A percentile compares a stretch with the other conserved stretches of the same genome.
Evolutionary conservation across 139 green algal genomes (phyloP).

Genomic region (Auxenochlorella pyrenoidosa): DNA sequence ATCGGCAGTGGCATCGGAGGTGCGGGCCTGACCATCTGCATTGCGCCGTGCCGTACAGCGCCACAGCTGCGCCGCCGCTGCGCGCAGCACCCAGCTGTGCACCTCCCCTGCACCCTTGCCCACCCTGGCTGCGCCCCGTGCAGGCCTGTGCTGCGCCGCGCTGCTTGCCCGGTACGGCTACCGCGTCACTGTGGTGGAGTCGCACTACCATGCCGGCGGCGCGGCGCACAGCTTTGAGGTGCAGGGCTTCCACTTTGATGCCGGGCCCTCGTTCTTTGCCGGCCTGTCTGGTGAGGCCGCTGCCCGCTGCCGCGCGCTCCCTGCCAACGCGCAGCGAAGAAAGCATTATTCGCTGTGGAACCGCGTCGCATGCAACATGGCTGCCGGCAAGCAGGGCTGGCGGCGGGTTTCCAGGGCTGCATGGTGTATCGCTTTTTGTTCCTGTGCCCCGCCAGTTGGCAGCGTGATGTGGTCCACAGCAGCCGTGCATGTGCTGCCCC

Average conservation of each 20-base stretch:
- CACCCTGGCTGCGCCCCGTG: no score
- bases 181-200: slow-evolving; percentile 70
- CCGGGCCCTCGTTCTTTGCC: slow-evolving; percentile 84
- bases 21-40: neutral
- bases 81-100: no score
- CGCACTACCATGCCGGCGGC: slow-evolving; percentile 84
- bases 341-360: no score
- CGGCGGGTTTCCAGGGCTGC: no score
- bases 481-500: neutral
- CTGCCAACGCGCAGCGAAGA: no score
- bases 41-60: no score
- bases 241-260: slow-evolving; percentile 92
- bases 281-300: slow-evolving; percentile 40
- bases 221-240: slow-evolving; percentile 84
- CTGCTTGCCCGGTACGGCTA: slow-evolving; percentile 89
- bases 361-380: no score
- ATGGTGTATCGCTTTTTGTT: no score
- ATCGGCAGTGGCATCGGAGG: slow-evolving; percentile 60
- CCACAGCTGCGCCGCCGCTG: no score
- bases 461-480: no score
- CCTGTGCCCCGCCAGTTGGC: no score
- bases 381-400: no score
- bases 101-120: neutral
- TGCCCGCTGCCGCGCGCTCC: neutral
- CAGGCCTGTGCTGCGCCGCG: slow-evolving; percentile 78